Conservation (phyloP, 768 basidiomycete species). For the Mycena chlorophos region DNA sequence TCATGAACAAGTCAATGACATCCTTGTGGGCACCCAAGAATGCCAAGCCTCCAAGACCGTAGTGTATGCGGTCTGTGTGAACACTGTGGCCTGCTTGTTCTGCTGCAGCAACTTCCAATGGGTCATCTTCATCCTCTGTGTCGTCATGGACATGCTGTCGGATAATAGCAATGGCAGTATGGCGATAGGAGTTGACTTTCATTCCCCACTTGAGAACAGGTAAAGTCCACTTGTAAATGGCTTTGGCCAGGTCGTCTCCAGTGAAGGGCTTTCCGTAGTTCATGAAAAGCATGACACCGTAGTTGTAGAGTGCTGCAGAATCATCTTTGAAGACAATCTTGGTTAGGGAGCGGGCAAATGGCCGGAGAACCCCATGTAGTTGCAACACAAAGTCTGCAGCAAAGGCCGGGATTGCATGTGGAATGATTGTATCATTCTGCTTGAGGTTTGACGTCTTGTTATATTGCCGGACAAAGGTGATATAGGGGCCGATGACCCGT, state of each 20-base stretch:
- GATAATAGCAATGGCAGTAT: constrained; percentile 26
- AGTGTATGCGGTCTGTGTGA: no score
- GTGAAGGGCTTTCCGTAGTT: not conserved
- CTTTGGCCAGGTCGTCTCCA: not conserved
- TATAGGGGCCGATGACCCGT: not conserved
- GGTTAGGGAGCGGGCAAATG: not conserved
- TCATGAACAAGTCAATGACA: no score
- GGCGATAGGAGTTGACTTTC: not conserved
- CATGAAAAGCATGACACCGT: not conserved
- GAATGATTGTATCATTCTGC: not conserved
- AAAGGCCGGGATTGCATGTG: not conserved
- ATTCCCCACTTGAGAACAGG: not conserved
- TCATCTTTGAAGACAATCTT: not conserved
- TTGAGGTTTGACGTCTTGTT: not conserved
- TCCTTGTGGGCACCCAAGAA: no score
- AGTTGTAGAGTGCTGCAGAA: not conserved
- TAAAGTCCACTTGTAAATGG: not conserved
- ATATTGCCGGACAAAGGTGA: not conserved
- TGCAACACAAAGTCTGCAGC: not conserved
- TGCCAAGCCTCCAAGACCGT: no score
- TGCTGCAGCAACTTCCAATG: no score
- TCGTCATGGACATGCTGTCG: constrained; percentile 14
- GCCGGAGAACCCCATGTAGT: not conserved
- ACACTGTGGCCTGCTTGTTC: no score
- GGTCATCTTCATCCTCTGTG: no score